phyloP scores from a whole-genome alignment of 2,329 filamentous ascomycete genomes.

The Huntiella omanensis region DNA sequence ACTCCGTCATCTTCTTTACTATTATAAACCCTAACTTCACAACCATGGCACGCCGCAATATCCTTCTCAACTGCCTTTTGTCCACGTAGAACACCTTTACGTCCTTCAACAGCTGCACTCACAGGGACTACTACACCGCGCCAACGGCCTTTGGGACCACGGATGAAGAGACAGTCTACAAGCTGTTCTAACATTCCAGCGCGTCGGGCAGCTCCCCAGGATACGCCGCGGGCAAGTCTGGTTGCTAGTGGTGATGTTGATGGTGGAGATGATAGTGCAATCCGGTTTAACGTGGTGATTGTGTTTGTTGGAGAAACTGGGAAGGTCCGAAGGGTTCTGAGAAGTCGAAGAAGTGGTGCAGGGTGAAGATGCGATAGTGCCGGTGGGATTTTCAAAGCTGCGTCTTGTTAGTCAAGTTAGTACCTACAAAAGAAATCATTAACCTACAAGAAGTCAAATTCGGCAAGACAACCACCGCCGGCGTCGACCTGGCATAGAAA shows the following conservation, averaged over 20 bases:
- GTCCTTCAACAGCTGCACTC: conserved; percentile 24
- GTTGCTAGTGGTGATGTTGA: conserved; percentile 19
- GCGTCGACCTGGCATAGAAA: conserved; percentile 27
- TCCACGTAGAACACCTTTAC: conserved; percentile 18
- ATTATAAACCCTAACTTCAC: conserved; percentile 19
- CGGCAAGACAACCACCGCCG: conserved; percentile 29
- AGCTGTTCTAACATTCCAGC: conserved; percentile 18
- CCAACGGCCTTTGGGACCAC: conserved; percentile 24
- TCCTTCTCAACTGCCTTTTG: conserved; percentile 14
- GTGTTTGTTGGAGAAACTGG: conserved; percentile 4
- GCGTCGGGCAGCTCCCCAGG: conserved; percentile 15
- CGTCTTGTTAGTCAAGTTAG: background rate
- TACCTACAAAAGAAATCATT: background rate
- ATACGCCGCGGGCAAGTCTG: conserved; percentile 18
- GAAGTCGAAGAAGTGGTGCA: conserved; percentile 15
- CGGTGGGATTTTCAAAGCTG: conserved; percentile 9
- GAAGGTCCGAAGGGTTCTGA: conserved; percentile 5
- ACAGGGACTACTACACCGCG: conserved; percentile 24
- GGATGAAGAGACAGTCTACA: conserved; percentile 33
- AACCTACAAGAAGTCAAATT: conserved; percentile 28
- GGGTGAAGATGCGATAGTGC: conserved; percentile 15
- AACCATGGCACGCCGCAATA: conserved; percentile 16
- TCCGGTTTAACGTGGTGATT: conserved; percentile 13
- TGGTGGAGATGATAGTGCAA: conserved; percentile 18
- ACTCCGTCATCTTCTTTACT: conserved; percentile 18